phyloP scores from a whole-genome alignment of 1,284 basidiomycete genomes.

The Ganoderma lingzhi region DNA sequence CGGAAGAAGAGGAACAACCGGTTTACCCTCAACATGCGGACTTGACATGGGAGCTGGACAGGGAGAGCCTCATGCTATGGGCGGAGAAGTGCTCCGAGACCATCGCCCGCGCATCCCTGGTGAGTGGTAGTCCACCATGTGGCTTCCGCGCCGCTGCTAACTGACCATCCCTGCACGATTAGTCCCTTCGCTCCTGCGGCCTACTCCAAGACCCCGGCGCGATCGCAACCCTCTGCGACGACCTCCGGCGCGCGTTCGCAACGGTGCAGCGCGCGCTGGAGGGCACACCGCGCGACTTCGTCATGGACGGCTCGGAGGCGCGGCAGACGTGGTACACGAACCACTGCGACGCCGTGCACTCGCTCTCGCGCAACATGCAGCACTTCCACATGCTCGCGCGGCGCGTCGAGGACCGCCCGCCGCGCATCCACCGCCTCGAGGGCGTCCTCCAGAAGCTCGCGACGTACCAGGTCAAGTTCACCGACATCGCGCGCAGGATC shows the following conservation, averaged over 20 bases:
- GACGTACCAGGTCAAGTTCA: slow-evolving; percentile 48
- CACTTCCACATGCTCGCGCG: slow-evolving; percentile 34
- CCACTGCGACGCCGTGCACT: slow-evolving; percentile 33
- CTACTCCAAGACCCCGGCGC: slow-evolving; percentile 32
- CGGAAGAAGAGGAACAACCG: neutral
- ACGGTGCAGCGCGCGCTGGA: slow-evolving; percentile 32
- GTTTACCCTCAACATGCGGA: slow-evolving; percentile 11
- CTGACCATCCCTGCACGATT: neutral
- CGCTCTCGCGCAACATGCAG: slow-evolving; percentile 30
- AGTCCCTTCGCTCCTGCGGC: slow-evolving; percentile 36
- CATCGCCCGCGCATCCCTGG: slow-evolving; percentile 33
- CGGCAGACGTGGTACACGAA: slow-evolving; percentile 33
- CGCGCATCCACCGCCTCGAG: slow-evolving; percentile 38
- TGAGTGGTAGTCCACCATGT: slow-evolving; percentile 14
- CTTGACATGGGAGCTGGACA: slow-evolving; percentile 28
- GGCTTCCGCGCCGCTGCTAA: neutral
- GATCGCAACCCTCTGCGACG: slow-evolving; percentile 31
- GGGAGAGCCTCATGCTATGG: slow-evolving; percentile 28
- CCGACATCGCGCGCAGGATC: slow-evolving; percentile 34
- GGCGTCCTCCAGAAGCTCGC: slow-evolving; percentile 43
- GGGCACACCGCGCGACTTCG: slow-evolving; percentile 28
- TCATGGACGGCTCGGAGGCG: slow-evolving; percentile 22
- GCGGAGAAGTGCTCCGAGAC: slow-evolving; percentile 33
- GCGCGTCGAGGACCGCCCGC: slow-evolving; percentile 32
- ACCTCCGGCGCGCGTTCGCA: slow-evolving; percentile 23